Evolutionary conservation across 2,329 filamentous ascomycete genomes (phyloP), one percentile per base, ranked within the genome.

Genomic region (Pyricularia sp.): DNA sequence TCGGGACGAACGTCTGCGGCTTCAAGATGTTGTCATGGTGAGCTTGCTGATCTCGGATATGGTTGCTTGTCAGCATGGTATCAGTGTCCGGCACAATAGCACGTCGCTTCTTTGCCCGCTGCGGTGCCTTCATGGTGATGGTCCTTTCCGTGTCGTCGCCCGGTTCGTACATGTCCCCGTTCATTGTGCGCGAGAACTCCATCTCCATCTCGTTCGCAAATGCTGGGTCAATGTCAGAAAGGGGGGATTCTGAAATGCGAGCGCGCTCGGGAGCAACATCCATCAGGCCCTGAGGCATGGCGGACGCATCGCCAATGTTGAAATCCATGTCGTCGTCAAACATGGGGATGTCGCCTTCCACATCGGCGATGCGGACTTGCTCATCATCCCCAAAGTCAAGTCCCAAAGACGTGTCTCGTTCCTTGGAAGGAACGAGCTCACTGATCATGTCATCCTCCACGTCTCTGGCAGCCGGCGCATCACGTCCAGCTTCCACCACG

Each of bases 401-500:
- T 57, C 78, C 78, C n/a, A 83, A 71, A 2, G 84, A 81, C 33
- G 80, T 78, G 59, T 87, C 85, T 61, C 78, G 81, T 28, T 84
- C 83, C 33, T 82, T 82, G 70, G 88, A 87, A 10, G 82, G 73
- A 66, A 85, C 76, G 49, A 88, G 72, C 65, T 90, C 87, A 67
- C 83, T 84, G 66, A 88, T 78, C 64, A 93, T 84, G 68, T 90
- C 86, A 53, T 90, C 87, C 68, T 90, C 90, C 24, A 88, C 77
- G 1, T 85, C 79, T 60, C 84, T 82, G 28, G 88, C 81, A 19
- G 84, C 81, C 4, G 90, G 87, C 24, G 90, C 93, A 70, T 96
- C 88, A 86, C 93, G 89, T 72, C 93, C 94, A 70, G 91, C 82
- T 87, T 99, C 94, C 66, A 97, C 87, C 71, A 88, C 94, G 66